Evolutionary conservation across 2,329 filamentous ascomycete genomes (phyloP), one percentile per base, ranked within the genome.

Genomic region (Phialocephala sp.): DNA sequence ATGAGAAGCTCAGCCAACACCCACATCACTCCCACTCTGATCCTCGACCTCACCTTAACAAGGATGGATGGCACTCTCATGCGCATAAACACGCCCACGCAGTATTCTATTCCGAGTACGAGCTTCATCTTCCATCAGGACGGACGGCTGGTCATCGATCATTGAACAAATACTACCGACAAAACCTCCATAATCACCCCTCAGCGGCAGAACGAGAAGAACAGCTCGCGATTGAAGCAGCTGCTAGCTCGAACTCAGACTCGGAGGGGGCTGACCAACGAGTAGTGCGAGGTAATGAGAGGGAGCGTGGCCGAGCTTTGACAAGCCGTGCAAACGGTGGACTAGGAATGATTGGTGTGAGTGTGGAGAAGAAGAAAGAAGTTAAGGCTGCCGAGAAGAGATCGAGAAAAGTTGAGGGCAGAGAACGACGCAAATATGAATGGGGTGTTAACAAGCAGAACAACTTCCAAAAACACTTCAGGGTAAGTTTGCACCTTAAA

Each of bases 71-170:
- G 82, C 91, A 96, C 77, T 94, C 91, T 2, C 91, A 93, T 76
- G 91, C 91, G 1, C 91, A 96, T 79, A 90, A 92, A 71, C 86
- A 89, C 71, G 72, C 75, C 62, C 86, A 90, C 68, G 89, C 92
- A 43, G 91, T 92, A 24, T 97, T 96, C 77, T 89, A 96, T 75
- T 92, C 96, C 72, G 95, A 99, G 54, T 94, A 92, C 74, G 95
- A 98, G 78, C 85, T 99, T 61, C 93, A 99, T 75, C 87, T 99
- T 14, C 95, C 95, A 1, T 93, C 91, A 4, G 95, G 95, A 61
- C 90, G 91, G 67, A 91, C 91, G 8, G 93, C 96, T 43, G 95
- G 95, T 45, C 95, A 99, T 77, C 88, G 95, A 57, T 95, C 92
- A 8, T 80, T 97, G 62, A 90, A 91, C 75, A 89, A 87, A 72